These are phyloP conservation scores for Ogataea henricii DNA, from an alignment of 805 yeast species.

Conservation along the genomic window DNA sequence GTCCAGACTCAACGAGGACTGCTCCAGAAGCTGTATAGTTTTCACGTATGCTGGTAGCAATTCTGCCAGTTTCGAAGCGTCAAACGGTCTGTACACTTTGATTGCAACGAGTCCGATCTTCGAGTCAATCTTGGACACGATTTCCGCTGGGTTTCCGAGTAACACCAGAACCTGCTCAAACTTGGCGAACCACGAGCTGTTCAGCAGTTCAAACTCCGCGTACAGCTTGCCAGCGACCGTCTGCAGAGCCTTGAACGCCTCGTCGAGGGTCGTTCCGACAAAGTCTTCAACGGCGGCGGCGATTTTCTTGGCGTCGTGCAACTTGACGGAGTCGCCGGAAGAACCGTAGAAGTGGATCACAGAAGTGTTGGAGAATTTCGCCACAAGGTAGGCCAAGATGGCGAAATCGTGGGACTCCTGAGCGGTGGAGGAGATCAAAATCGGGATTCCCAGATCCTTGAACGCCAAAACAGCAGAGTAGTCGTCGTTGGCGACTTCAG, in stretches of 20 bases:
- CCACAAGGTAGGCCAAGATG: slow-evolving; percentile 57
- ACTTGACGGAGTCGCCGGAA: slow-evolving; percentile 11
- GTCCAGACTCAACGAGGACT: slow-evolving; percentile 46
- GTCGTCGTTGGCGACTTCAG: slow-evolving; percentile 60
- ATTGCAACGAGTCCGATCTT: slow-evolving; percentile 53
- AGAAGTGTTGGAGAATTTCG: slow-evolving; percentile 50
- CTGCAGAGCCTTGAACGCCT: slow-evolving; percentile 35
- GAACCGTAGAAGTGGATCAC: slow-evolving; percentile 70
- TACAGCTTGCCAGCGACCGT: slow-evolving; percentile 33
- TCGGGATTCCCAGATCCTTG: slow-evolving; percentile 65
- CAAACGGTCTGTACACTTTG: slow-evolving; percentile 75
- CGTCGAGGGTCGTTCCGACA: slow-evolving; percentile 32
- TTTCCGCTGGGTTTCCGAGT: slow-evolving; percentile 53
- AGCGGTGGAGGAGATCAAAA: slow-evolving; percentile 65
- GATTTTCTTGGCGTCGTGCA: slow-evolving; percentile 9
- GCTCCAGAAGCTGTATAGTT: slow-evolving; percentile 66
- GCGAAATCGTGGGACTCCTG: slow-evolving; percentile 57
- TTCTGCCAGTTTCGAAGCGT: slow-evolving; percentile 49
- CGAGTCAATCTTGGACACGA: slow-evolving; percentile 17
- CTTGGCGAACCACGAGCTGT: slow-evolving; percentile 28
- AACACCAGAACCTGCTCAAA: slow-evolving; percentile 51
- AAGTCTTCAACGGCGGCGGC: slow-evolving; percentile 21
- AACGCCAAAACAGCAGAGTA: slow-evolving; percentile 69
- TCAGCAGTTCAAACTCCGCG: slow-evolving; percentile 41
- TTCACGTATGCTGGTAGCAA: slow-evolving; percentile 53